Base-by-base conservation (phyloP, 2,329 filamentous ascomycete genomes). In the Diplodia seriata region DNA sequence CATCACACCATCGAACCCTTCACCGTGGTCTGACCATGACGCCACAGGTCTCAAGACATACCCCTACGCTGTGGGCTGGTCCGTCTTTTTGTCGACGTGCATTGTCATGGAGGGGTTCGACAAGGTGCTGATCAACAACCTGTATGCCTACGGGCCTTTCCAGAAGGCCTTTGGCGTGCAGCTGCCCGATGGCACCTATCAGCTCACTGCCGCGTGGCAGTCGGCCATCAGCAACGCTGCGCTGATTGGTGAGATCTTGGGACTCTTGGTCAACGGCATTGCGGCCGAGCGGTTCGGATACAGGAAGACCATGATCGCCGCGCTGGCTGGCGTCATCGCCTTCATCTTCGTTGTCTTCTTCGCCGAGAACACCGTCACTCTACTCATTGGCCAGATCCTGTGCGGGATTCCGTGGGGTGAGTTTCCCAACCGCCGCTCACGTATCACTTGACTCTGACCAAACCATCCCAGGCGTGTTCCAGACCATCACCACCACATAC, bases 91-190 rank as follows among this genome's bases (percentile, higher is more conserved):
- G 77, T 94, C 91, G 14, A 93, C 91, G 0, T 92, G 90, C 76
- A 95, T 97, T 76, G 89, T 88, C 73, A 97, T 97, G 93, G 93
- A 97, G 78, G 92, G 91, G 7, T 95, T 93, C 79, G 92, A 96
- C 76, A 84, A 94, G 69, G 89, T 87, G 71, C 82, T 96, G 69
- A 89, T 94, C 75, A 91, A 90, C 78, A 93, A 92, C 77, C 91
- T 94, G 73, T 93, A 87, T 67, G 81, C 75, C 7, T 81, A 79
- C 61, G 78, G 79, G 2, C 75, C 78, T 53, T 84, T 83, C 77
- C 80, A 82, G 51, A 72, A 72, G 66, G 78, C 79, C 68, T 83
- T 80, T 68, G 81, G 81, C 31, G 73, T 76, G 0, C 74, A 74
- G 38, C 70, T 76, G 31, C 70, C 75, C 1, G 73, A 76, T 36